These are phyloP conservation scores for Aurantiochytrium sp. DNA, from an alignment of 108 stramenopile species.

Conservation along the genomic window DNA sequence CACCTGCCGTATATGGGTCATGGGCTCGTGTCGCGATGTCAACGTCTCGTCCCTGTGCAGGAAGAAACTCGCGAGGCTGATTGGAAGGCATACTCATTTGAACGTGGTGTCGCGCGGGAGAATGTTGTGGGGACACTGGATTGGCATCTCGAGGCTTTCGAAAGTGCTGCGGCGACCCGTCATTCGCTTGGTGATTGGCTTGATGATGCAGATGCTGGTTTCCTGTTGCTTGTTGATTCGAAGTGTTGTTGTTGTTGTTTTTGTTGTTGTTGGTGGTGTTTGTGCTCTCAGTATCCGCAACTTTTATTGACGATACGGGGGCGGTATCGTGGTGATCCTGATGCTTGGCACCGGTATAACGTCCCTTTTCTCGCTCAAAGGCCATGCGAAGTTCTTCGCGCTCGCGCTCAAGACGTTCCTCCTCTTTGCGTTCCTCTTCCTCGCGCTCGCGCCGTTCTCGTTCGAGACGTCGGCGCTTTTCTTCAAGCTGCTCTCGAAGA, in stretches of 20 bases:
- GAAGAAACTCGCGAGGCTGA: neutral
- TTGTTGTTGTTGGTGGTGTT: neutral
- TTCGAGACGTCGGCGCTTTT: neutral
- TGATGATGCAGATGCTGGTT: no score
- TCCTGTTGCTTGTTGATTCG: no score
- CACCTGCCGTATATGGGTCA: no score
- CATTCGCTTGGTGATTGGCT: no score
- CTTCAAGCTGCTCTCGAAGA: neutral
- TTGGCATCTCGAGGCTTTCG: no score
- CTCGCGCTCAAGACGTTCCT: neutral
- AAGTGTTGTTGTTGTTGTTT: no score
- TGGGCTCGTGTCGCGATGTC: no score
- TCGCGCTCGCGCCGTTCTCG: neutral
- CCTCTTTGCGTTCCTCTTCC: neutral
- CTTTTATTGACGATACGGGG: neutral
- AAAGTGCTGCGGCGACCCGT: no score
- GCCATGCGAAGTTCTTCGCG: constrained; percentile 5
- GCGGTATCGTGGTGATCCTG: neutral
- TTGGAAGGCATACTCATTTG: no score
- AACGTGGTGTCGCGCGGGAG: no score
- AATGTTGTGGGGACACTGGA: no score
- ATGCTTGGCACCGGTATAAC: neutral
- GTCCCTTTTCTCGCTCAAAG: neutral
- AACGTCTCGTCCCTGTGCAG: neutral
- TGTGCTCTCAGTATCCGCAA: neutral